Percentiles rank a stretch among this genome's conserved stretches.
phyloP scores from a whole-genome alignment of 1,284 basidiomycete genomes.

The Ustilago esculenta region DNA sequence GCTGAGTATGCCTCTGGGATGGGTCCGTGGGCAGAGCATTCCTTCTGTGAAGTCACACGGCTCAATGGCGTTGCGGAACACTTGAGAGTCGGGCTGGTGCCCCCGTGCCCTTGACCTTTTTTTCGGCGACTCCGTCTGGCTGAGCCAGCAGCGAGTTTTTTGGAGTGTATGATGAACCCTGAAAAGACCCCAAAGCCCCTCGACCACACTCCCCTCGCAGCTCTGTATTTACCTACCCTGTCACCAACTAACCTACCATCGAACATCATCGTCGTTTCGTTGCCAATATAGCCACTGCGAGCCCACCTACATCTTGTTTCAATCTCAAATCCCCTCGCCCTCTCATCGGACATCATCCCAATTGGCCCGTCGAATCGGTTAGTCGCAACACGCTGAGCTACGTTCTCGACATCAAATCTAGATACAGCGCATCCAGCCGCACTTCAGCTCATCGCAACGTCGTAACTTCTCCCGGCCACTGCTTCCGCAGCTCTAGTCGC shows the following conservation, averaged over 20 bases:
- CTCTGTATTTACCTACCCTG: not conserved
- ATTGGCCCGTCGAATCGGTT: too few relatives aligned
- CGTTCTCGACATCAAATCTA: too few relatives aligned
- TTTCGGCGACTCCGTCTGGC: too few relatives aligned
- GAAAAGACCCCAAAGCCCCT: not conserved
- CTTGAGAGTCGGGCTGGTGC: too few relatives aligned
- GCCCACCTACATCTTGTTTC: too few relatives aligned
- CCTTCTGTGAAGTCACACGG: conserved; percentile 23
- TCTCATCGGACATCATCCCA: too few relatives aligned
- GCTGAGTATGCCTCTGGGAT: not conserved
- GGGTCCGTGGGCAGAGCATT: conserved; percentile 1
- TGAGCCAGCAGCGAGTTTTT: not conserved
- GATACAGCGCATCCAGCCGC: not conserved
- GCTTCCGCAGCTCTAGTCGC: too few relatives aligned
- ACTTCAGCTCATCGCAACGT: not conserved
- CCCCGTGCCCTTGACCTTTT: not conserved
- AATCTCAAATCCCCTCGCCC: not conserved
- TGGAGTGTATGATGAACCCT: conserved; percentile 11
- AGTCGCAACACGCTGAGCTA: too few relatives aligned
- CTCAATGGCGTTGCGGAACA: too few relatives aligned
- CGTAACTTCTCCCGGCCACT: too few relatives aligned
- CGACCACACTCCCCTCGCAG: not conserved
- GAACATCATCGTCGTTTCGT: not conserved
- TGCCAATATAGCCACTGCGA: too few relatives aligned
- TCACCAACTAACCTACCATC: not conserved